Evolutionary conservation across 441 rosid species (phyloP).

Genomic region (Pelargonium myrrhifolium): DNA sequence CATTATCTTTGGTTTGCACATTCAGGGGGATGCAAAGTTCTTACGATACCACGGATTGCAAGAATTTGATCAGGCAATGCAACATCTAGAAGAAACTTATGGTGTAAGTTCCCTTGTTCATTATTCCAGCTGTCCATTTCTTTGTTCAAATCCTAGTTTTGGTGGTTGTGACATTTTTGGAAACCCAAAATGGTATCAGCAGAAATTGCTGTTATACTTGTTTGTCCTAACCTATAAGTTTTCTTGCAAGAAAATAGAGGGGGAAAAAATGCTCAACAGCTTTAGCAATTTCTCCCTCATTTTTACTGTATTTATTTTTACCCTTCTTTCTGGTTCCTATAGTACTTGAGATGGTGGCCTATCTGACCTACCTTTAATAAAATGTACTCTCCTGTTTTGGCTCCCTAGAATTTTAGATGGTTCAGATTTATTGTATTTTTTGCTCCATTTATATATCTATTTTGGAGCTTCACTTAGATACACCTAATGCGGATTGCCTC

Average conservation of each 20-base stretch:
- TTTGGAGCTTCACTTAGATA: neutral
- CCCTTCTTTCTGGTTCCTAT: neutral
- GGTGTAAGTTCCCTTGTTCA: constrained; percentile 72
- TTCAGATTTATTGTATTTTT: neutral
- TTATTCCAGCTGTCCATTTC: neutral
- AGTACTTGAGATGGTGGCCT: neutral
- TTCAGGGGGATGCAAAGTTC: constrained; percentile 71
- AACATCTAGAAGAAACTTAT: constrained; percentile 68
- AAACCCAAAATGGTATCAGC: neutral
- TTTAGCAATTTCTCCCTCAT: neutral
- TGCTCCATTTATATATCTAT: neutral
- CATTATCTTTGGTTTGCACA: constrained; percentile 13
- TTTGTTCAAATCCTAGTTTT: neutral
- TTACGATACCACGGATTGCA: constrained; percentile 80
- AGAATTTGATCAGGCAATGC: constrained; percentile 96
- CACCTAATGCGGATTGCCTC: neutral
- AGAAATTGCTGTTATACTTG: neutral
- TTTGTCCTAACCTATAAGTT: neutral
- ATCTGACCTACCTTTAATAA: neutral
- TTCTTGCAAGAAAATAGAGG: neutral
- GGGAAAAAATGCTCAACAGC: neutral
- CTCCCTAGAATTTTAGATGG: neutral
- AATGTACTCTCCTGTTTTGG: neutral
- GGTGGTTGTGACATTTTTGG: neutral
- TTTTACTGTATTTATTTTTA: neutral